phyloP scores from a whole-genome alignment of 129 eudicot genomes.

The Rutidosis leptorrhynchoides region DNA sequence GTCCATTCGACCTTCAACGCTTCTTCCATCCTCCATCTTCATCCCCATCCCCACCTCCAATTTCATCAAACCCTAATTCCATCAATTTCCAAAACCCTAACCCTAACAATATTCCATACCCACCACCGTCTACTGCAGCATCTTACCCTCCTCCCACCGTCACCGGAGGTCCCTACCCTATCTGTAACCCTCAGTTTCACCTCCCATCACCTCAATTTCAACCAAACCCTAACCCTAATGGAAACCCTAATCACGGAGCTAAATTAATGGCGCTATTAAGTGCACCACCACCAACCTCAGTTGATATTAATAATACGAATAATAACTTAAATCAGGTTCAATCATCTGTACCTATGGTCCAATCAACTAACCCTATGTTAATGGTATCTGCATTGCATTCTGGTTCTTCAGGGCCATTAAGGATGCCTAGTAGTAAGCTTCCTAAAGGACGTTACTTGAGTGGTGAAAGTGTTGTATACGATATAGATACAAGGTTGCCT shows the following conservation, averaged over 20 bases:
- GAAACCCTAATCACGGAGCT: constrained; percentile 65
- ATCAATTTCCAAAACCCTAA: constrained; percentile 56
- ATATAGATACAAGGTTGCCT: constrained; percentile 68
- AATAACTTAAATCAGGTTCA: constrained; percentile 23
- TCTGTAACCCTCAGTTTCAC: constrained; percentile 47
- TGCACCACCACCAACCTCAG: constrained; percentile 42
- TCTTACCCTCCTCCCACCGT: constrained; percentile 63
- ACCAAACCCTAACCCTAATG: constrained; percentile 19
- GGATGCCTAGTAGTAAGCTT: constrained; percentile 91
- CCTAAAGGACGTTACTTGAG: constrained; percentile 90
- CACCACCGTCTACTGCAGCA: constrained; percentile 69
- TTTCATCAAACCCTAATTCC: constrained; percentile 46
- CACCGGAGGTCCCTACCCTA: constrained; percentile 47
- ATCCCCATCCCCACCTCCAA: constrained; percentile 33
- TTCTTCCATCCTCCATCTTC: constrained; percentile 53
- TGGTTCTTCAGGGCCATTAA: constrained; percentile 39
- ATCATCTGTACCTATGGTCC: constrained; percentile 32
- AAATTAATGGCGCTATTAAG: constrained; percentile 73
- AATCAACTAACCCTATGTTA: constrained; percentile 15
- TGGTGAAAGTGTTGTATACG: constrained; percentile 66
- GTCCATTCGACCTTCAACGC: constrained; percentile 62
- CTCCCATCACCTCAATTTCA: constrained; percentile 37
- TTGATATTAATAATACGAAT: constrained; percentile 21
- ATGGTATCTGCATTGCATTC: constrained; percentile 1
- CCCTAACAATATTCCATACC: constrained; percentile 43